Percentiles rank a stretch among this genome's conserved stretches.
Evolutionary conservation across 139 green algal species (phyloP).

Genomic region (Ostreobium quekettii): DNA sequence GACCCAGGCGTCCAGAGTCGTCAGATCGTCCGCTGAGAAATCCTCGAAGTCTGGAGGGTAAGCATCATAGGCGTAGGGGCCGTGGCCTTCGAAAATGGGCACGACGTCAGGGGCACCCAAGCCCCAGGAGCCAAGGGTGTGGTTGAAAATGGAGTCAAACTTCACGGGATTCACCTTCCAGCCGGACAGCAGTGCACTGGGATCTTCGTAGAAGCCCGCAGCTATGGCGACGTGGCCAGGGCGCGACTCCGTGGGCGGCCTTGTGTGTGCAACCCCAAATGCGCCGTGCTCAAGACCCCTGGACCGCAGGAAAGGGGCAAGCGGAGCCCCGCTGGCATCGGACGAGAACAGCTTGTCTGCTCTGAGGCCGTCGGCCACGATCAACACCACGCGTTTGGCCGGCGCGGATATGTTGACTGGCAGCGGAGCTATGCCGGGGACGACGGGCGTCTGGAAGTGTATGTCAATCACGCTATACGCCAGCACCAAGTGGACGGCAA

Average conservation of each 20-base stretch:
- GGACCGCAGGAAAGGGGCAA: constrained; percentile 19
- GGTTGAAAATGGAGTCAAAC: constrained; percentile 34
- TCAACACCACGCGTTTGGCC: constrained; percentile 20
- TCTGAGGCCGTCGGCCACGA: constrained; percentile 22
- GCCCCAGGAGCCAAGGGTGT: constrained; percentile 21
- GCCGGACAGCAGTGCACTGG: constrained; percentile 24
- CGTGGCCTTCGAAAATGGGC: constrained; percentile 26
- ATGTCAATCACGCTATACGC: constrained; percentile 20
- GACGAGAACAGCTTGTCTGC: constrained; percentile 19
- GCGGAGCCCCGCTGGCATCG: background rate
- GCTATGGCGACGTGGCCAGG: constrained; percentile 31
- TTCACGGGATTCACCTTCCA: constrained; percentile 32
- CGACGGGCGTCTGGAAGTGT: constrained; percentile 22
- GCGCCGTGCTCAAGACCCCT: constrained; percentile 6
- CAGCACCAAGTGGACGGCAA: constrained; percentile 20
- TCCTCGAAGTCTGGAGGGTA: constrained; percentile 32
- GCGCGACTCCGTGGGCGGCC: constrained; percentile 31
- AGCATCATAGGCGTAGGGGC: constrained; percentile 13
- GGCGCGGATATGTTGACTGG: background rate
- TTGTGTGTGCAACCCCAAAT: constrained; percentile 30
- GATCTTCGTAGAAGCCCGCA: constrained; percentile 36
- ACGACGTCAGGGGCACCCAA: constrained; percentile 30
- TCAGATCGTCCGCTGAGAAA: constrained; percentile 20
- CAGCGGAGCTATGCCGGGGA: constrained; percentile 9
- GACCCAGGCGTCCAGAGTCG: constrained; percentile 29